Conservation (phyloP, 768 basidiomycete genomes). For the Vararia minispora region DNA sequence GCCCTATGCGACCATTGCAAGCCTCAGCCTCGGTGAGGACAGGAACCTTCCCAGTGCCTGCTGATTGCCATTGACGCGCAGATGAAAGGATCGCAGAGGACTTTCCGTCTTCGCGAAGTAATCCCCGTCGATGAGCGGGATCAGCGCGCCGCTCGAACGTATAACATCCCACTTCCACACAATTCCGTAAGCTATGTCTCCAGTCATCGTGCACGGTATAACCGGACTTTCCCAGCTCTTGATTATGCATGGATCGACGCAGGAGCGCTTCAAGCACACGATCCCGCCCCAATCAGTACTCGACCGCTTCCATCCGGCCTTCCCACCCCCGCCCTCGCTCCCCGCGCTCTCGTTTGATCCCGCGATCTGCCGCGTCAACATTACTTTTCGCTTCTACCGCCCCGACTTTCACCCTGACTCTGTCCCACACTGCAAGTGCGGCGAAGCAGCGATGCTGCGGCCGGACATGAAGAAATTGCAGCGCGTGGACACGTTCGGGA, state of each 20-base stretch:
- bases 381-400: constrained; percentile 80
- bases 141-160: constrained; percentile 54
- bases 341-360: constrained; percentile 13
- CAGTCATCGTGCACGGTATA: constrained; percentile 1
- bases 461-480: constrained; percentile 72
- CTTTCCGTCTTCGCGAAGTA: constrained; percentile 69
- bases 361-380: constrained; percentile 41
- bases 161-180: constrained; percentile 65
- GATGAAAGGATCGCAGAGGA: constrained; percentile 47
- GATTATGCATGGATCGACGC: constrained; percentile 84
- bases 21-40: constrained; percentile 65
- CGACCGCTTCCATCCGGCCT: constrained; percentile 59
- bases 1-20: constrained; percentile 79
- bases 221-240: constrained; percentile 34
- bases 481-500: constrained; percentile 6
- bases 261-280: constrained; percentile 74
- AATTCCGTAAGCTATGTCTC: constrained; percentile 48
- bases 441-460: constrained; percentile 55
- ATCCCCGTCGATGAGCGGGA: constrained; percentile 50
- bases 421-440: constrained; percentile 67
- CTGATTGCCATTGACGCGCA: not conserved
- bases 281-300: constrained; percentile 62
- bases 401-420: constrained; percentile 63
- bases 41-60: not conserved
- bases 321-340: constrained; percentile 20